Evolutionary conservation across 305 asterid species (phyloP).

Genomic region (Nicotiana rustica): DNA sequence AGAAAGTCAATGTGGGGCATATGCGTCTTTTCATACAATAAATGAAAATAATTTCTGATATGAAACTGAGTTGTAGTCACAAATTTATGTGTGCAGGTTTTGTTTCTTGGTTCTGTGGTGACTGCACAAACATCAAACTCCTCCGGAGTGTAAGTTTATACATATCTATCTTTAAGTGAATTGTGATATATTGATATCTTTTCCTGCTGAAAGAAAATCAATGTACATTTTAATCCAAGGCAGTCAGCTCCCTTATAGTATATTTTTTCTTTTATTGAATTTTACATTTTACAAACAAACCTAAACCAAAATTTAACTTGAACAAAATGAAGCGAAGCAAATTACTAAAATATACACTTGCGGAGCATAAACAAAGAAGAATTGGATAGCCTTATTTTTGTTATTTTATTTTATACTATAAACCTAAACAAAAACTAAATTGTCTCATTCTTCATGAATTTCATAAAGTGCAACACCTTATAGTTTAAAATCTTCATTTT

Average conservation of each 20-base stretch:
- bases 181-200: neutral
- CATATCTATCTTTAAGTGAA: constrained; percentile 21
- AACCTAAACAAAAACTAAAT: neutral
- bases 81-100: constrained; percentile 33
- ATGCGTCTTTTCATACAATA: neutral
- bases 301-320: neutral
- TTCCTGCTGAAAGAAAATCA: neutral
- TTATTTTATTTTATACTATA: neutral
- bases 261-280: neutral
- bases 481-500: neutral
- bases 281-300: neutral
- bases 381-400: neutral
- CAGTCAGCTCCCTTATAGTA: neutral
- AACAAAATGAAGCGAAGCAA: neutral
- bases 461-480: neutral
- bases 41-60: neutral
- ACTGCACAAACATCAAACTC: constrained; percentile 33
- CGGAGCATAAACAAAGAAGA: neutral
- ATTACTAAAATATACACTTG: neutral
- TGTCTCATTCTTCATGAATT: constrained; percentile 2
- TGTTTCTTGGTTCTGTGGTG: constrained; percentile 33
- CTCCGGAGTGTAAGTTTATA: constrained; percentile 27
- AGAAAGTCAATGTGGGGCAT: neutral
- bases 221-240: constrained; percentile 13
- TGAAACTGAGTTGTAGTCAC: neutral